These are phyloP conservation scores for Polysphondylium violaceum DNA, from an alignment of 78 protist genomes.

Conservation along the genomic window DNA sequence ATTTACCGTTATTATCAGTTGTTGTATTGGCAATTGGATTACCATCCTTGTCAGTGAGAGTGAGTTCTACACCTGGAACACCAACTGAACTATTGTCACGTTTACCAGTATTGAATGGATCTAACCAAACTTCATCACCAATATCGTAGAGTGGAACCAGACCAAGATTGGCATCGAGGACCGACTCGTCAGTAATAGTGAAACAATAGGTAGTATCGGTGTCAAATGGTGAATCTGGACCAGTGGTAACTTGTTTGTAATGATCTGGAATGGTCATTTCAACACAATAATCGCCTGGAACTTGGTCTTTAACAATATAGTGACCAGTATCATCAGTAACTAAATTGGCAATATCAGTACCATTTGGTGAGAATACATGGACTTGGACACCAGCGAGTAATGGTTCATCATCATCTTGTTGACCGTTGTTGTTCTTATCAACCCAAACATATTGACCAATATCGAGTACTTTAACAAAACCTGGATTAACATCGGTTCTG, in stretches of 20 bases:
- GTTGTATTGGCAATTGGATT: neutral
- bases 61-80: neutral
- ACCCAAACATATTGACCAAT: slow-evolving; percentile 17
- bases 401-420: neutral
- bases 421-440: slow-evolving; percentile 34
- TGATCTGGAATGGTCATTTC: slow-evolving; percentile 6
- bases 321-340: slow-evolving; percentile 14
- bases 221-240: slow-evolving; percentile 5
- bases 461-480: slow-evolving; percentile 10
- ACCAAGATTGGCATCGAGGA: slow-evolving; percentile 11
- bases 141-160: neutral
- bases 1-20: slow-evolving; percentile 8
- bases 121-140: slow-evolving; percentile 19
- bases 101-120: neutral
- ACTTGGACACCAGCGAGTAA: neutral
- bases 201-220: neutral
- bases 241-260: neutral
- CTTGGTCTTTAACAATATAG: slow-evolving; percentile 4
- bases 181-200: neutral
- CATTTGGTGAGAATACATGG: neutral
- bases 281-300: slow-evolving; percentile 49
- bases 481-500: slow-evolving; percentile 22
- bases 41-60: neutral
- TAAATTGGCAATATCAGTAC: neutral
- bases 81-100: neutral